Base-by-base conservation (phyloP, 1,284 basidiomycete species). In the Leccinum subrobustum region DNA sequence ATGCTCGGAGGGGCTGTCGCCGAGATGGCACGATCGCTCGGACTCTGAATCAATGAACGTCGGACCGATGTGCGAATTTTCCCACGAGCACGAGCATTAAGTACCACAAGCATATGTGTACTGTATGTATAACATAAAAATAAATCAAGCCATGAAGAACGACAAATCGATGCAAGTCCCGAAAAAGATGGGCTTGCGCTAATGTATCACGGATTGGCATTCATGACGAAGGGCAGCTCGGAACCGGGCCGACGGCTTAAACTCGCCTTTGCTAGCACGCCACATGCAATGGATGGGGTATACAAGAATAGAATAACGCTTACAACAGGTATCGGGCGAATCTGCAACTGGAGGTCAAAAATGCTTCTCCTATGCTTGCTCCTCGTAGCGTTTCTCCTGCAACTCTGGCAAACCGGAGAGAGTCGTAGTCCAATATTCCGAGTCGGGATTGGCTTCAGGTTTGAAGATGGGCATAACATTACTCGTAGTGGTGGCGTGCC, bases 381-480 rank as follows among this genome's bases (percentile, higher is more conserved):
- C 16, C 1, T 59, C 18, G 1, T 16, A 6, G 6, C 4, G 44
- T 27, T 33, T 35, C 47, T 12, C 8, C 6, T 2, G 2, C 18
- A 3, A 8, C 14, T 23, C 54, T 6, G 1, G 9, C 33, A 14
- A 12, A 4, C 7, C 11, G 2, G 18, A 6, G 4, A 29, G 6
- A 14, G 6, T 60, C 25, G n/a, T 12, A 5, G 18, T 61, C 59
- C 58, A 60, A 53, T 31, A 53, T 6, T 29, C 33, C 14, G 33
- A 35, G 33, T 14, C 14, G 31, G 4, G 35, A 2, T 4, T 7
- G 3, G 20, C 2, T 23, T 27, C 48, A 11, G 14, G 14, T 56
- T 11, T 39, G 25, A 66, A 64, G 6, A 64, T 8, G 8, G 61
- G 29, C 52, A 54, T 60, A 23, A 39, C 6, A 4, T 44, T 23